phyloP scores from a whole-genome alignment of 225 moss, liverwort and hornwort genomes.

The Anthoceros angustus region DNA sequence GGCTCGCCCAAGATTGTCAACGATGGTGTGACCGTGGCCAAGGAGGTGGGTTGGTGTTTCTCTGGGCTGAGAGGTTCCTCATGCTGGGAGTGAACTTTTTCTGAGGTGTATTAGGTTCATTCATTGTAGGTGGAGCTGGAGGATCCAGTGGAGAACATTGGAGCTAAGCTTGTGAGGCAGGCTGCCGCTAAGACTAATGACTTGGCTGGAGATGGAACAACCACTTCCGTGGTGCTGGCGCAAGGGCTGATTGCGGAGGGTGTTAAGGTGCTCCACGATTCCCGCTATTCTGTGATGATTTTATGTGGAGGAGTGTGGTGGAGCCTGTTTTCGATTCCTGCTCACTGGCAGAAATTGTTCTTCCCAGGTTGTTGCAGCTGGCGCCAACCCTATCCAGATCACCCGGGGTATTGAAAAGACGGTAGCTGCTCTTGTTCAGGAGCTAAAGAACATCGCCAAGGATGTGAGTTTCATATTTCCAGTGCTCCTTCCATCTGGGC shows the following conservation, averaged over 20 bases:
- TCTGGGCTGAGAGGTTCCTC: neutral
- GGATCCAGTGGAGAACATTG: slow-evolving; percentile 89
- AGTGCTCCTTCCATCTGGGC: too few relatives aligned
- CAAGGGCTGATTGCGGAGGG: slow-evolving; percentile 98
- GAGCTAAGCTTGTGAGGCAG: slow-evolving; percentile 87
- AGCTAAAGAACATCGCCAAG: slow-evolving; percentile 60
- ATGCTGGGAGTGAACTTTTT: neutral
- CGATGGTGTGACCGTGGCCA: slow-evolving; percentile 92
- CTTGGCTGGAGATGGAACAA: slow-evolving; percentile 90
- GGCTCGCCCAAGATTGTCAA: slow-evolving; percentile 98
- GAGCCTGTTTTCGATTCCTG: neutral
- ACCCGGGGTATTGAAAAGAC: slow-evolving; percentile 87
- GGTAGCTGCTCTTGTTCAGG: slow-evolving; percentile 58
- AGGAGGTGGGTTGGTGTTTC: slow-evolving; percentile 52
- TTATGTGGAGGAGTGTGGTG: neutral
- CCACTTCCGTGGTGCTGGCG: slow-evolving; percentile 89
- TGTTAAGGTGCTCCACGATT: slow-evolving; percentile 79
- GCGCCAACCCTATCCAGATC: slow-evolving; percentile 93
- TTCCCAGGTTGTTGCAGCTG: slow-evolving; percentile 88
- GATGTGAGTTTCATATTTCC: slow-evolving; percentile 48
- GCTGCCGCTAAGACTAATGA: slow-evolving; percentile 97
- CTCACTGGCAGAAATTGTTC: neutral
- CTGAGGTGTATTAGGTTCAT: neutral
- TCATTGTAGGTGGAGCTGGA: slow-evolving; percentile 99
- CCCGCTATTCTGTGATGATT: neutral